phyloP scores from a whole-genome alignment of 176 grass and related monocot species.

The Juncus inflexus region DNA sequence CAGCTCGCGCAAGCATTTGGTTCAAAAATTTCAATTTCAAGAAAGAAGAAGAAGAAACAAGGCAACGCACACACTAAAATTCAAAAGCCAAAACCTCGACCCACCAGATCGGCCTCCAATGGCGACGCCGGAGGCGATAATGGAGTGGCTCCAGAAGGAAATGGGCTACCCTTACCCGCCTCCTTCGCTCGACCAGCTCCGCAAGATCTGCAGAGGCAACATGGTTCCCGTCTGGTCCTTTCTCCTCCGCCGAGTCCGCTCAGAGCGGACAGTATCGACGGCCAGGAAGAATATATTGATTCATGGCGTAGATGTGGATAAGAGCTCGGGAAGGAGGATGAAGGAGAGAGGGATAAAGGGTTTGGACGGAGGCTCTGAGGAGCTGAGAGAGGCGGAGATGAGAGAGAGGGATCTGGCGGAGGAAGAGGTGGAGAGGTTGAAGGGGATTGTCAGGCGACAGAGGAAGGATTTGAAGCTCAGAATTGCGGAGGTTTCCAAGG shows the following conservation, averaged over 20 bases:
- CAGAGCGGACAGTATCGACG: constrained; percentile 80
- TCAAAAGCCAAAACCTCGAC: neutral
- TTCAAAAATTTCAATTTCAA: neutral
- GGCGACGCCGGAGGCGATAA: constrained; percentile 76
- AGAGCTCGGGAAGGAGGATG: constrained; percentile 32
- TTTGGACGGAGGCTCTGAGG: constrained; percentile 34
- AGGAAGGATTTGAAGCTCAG: constrained; percentile 85
- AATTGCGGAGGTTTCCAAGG: constrained; percentile 67
- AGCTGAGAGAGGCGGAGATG: constrained; percentile 58
- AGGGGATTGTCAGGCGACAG: constrained; percentile 80
- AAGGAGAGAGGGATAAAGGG: constrained; percentile 40
- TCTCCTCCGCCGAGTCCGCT: constrained; percentile 86
- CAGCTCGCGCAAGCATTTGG: too few species aligned
- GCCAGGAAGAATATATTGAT: constrained; percentile 83
- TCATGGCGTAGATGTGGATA: constrained; percentile 64
- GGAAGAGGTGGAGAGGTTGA: constrained; percentile 81
- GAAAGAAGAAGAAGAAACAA: neutral
- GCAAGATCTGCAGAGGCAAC: constrained; percentile 99
- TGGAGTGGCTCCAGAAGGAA: constrained; percentile 97
- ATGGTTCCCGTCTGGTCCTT: constrained; percentile 95
- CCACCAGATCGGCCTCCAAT: constrained; percentile 10
- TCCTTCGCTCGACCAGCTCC: constrained; percentile 73
- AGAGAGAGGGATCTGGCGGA: constrained; percentile 87
- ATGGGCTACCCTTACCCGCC: constrained; percentile 87
- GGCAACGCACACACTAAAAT: neutral